These are phyloP conservation scores for Vitis rotundifolia DNA, from an alignment of 164 flowering plant species.

Conservation along the genomic window DNA sequence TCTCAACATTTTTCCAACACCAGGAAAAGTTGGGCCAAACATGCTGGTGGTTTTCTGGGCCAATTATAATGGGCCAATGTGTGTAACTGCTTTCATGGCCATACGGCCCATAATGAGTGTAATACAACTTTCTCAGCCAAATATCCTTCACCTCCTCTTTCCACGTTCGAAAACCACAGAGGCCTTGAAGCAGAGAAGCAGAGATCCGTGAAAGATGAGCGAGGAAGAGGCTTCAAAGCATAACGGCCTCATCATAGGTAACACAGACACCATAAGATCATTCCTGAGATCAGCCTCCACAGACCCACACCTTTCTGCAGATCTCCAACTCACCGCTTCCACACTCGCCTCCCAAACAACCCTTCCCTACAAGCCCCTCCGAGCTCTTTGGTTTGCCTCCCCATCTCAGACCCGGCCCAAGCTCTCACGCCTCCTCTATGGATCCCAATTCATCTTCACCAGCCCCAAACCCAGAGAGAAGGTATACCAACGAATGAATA, in stretches of 20 bases:
- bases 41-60: too few relatives aligned
- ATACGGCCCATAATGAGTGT: too few relatives aligned
- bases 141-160: too few relatives aligned
- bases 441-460: conserved; percentile 55
- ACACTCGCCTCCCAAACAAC: conserved; percentile 36
- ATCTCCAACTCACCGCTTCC: conserved; percentile 47
- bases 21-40: too few relatives aligned
- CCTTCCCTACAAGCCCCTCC: conserved; percentile 55
- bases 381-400: conserved; percentile 51
- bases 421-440: conserved; percentile 44
- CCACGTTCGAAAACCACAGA: too few relatives aligned
- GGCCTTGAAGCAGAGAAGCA: too few relatives aligned
- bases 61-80: too few relatives aligned
- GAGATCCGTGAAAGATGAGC: background rate
- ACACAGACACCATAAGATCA: conserved; percentile 48
- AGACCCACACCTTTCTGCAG: conserved; percentile 36
- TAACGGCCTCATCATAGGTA: conserved; percentile 36
- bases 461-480: conserved; percentile 88
- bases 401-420: conserved; percentile 45
- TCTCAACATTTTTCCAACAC: too few relatives aligned
- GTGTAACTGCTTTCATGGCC: too few relatives aligned
- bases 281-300: conserved; percentile 50
- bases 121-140: too few relatives aligned
- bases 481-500: conserved; percentile 32
- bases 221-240: background rate